Evolutionary conservation across 2,329 filamentous ascomycete species (phyloP).

Genomic region (Massarina eburnea): DNA sequence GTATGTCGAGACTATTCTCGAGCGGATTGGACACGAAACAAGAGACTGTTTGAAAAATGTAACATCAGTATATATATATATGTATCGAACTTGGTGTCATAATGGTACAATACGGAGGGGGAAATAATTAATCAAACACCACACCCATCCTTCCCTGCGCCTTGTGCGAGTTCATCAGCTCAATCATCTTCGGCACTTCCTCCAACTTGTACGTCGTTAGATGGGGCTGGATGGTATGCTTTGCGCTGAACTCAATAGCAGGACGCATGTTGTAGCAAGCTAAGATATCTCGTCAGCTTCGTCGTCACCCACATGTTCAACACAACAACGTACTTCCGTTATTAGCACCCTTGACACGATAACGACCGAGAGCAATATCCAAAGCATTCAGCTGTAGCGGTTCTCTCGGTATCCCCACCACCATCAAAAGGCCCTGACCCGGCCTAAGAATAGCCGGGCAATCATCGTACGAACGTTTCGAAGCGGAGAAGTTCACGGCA

Average conservation of each 20-base stretch:
- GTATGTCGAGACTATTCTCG: too few species aligned
- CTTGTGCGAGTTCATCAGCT: constrained; percentile 36
- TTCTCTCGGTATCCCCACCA: constrained; percentile 36
- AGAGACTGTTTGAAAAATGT: too few species aligned
- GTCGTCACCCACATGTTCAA: constrained; percentile 40
- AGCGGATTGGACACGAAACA: too few species aligned
- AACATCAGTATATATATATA: too few species aligned
- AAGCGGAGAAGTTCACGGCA: constrained; percentile 36
- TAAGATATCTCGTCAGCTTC: constrained; percentile 47
- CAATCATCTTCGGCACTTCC: constrained; percentile 39
- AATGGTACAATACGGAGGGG: too few species aligned
- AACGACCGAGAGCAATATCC: constrained; percentile 33
- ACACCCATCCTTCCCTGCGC: constrained; percentile 36
- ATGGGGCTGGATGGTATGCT: constrained; percentile 36
- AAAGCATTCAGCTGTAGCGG: constrained; percentile 35
- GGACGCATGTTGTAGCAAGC: constrained; percentile 38
- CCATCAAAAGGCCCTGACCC: constrained; percentile 35
- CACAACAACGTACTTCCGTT: constrained; percentile 33
- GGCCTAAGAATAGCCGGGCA: constrained; percentile 33
- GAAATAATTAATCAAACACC: constrained; percentile 24
- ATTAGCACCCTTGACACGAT: constrained; percentile 31
- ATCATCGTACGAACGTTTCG: constrained; percentile 37
- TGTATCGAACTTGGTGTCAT: too few species aligned
- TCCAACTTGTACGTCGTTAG: constrained; percentile 31
- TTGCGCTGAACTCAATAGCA: constrained; percentile 37